Conservation (phyloP, 495 filamentous ascomycete genomes). For the Penicillium malachiteum region DNA sequence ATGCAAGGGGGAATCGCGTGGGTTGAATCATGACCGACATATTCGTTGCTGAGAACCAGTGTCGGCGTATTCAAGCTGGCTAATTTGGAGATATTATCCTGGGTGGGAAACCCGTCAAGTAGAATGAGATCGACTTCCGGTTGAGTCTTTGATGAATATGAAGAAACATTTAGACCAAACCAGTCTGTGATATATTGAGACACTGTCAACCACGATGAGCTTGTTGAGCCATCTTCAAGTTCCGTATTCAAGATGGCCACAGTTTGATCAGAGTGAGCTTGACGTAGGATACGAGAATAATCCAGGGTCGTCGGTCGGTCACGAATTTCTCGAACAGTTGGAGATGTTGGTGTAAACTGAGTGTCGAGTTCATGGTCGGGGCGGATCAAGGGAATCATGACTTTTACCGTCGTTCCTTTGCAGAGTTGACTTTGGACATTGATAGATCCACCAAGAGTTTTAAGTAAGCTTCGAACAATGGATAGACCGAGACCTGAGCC, state of each 20-base stretch:
- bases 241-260: slow-evolving; percentile 36
- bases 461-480: slow-evolving; percentile 43
- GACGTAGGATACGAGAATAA: slow-evolving; percentile 19
- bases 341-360: slow-evolving; percentile 2
- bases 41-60: slow-evolving; percentile 31
- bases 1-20: slow-evolving; percentile 18
- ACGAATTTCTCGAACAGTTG: neutral
- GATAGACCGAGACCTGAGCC: slow-evolving; percentile 46
- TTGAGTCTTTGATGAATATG: slow-evolving; percentile 16
- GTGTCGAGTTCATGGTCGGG: slow-evolving; percentile 13
- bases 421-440: slow-evolving; percentile 38
- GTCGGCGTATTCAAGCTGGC: slow-evolving; percentile 14
- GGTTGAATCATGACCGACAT: slow-evolving; percentile 21
- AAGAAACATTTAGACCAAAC: slow-evolving; percentile 41
- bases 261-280: slow-evolving; percentile 21
- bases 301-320: slow-evolving; percentile 12
- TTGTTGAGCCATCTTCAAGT: slow-evolving; percentile 11
- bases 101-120: slow-evolving; percentile 26
- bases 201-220: slow-evolving; percentile 24
- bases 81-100: slow-evolving; percentile 1
- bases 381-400: slow-evolving; percentile 40
- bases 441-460: slow-evolving; percentile 40
- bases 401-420: slow-evolving; percentile 51
- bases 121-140: slow-evolving; percentile 34
- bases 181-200: slow-evolving; percentile 39